These are phyloP conservation scores for Eimeria acervulina DNA, from an alignment of 169 alveolate species.

Conservation along the genomic window DNA sequence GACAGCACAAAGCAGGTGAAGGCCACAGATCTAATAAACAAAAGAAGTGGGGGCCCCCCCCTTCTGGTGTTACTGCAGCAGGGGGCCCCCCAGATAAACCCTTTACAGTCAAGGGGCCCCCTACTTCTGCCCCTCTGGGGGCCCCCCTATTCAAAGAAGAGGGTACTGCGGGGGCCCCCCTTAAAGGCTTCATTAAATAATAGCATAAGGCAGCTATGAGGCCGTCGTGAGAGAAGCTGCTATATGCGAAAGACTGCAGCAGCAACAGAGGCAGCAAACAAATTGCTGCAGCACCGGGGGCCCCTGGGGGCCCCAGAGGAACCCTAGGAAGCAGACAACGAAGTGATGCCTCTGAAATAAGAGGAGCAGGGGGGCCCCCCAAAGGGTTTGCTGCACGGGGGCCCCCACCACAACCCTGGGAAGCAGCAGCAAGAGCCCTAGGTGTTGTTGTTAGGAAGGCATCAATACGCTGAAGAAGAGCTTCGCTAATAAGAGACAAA, in stretches of 20 bases:
- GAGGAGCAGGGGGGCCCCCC: conserved; percentile 31
- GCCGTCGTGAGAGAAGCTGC: background rate
- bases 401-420: background rate
- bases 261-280: conserved; percentile 45
- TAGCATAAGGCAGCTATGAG: background rate
- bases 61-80: no score
- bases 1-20: background rate
- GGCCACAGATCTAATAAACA: conserved; percentile 31
- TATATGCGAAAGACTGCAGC: conserved; percentile 22
- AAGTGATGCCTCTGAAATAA: background rate
- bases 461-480: background rate
- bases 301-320: no score
- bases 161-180: background rate
- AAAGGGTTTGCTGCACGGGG: background rate
- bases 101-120: background rate
- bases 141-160: background rate
- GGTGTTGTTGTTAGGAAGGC: background rate
- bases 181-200: conserved; percentile 1
- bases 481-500: background rate
- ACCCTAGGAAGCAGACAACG: background rate
- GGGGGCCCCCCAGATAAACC: background rate
- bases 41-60: background rate
- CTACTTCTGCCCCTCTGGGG: background rate
- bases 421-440: background rate
- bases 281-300: conserved; percentile 20